Evolutionary conservation across 2,329 filamentous ascomycete genomes (phyloP).

Genomic region (Cladorrhinum sp.): DNA sequence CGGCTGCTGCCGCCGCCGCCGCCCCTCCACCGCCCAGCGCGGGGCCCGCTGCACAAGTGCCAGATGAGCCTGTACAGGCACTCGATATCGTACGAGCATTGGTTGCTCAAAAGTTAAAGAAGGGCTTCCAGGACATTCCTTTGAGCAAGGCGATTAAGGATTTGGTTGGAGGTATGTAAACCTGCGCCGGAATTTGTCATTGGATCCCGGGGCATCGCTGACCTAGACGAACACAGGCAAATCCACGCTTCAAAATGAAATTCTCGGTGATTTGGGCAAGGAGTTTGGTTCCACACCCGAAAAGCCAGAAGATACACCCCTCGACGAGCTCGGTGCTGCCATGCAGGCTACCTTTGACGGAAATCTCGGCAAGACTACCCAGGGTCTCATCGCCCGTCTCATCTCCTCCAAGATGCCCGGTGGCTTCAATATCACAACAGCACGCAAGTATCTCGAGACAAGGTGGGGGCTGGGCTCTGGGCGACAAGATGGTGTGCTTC

Average conservation of each 20-base stretch:
- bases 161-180: constrained; percentile 80
- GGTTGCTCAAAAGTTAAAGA: constrained; percentile 97
- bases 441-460: constrained; percentile 91
- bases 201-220: constrained; percentile 4
- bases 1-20: constrained; percentile 54
- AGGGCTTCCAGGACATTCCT: constrained; percentile 81
- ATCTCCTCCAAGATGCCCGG: constrained; percentile 99
- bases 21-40: constrained; percentile 65
- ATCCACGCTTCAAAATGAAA: constrained; percentile 98
- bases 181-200: neutral
- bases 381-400: constrained; percentile 85
- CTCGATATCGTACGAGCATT: constrained; percentile 85
- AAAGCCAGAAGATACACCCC: constrained; percentile 94
- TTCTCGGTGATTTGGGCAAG: constrained; percentile 94
- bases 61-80: constrained; percentile 82
- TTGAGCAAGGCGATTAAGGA: constrained; percentile 98
- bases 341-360: constrained; percentile 99
- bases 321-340: constrained; percentile 89
- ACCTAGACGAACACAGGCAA: constrained; percentile 61
- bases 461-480: constrained; percentile 86
- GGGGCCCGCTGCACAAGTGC: constrained; percentile 81
- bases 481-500: constrained; percentile 84
- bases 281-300: constrained; percentile 98
- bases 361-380: constrained; percentile 94
- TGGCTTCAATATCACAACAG: constrained; percentile 96